Evolutionary conservation across 768 basidiomycete genomes (phyloP), one percentile per base, ranked within the genome.

Genomic region (Phallus indusiatus): DNA sequence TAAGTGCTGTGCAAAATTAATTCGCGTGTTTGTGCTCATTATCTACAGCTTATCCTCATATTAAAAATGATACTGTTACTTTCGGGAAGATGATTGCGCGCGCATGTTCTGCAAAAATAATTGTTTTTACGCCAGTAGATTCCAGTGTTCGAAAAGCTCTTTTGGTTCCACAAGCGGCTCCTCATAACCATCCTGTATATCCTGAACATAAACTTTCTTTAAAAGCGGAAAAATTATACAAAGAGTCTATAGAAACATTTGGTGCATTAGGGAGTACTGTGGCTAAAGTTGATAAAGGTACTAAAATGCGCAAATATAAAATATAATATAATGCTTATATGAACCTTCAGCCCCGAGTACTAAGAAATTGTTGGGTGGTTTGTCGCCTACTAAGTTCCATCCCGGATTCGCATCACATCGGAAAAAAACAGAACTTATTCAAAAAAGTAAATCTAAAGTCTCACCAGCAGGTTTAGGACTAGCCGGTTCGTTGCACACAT

Each of bases 271-370:
- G 12, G 18, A 22, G 12, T 6, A 54, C 53, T 6, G 53, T 54
- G 11, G 53, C 12, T 10, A 54, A 54, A 34, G 53, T 54, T n/a
- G 53, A 54, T 22, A 11, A 54, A 54, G 53, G 53, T 54, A n/a
- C n/a, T n/a, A n/a, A n/a, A n/a, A n/a, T n/a, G n/a, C n/a, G n/a
- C n/a, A n/a, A n/a, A n/a, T n/a, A n/a, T n/a, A n/a, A n/a, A n/a
- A n/a, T n/a, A n/a, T n/a, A n/a, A n/a, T n/a, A n/a, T n/a, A n/a
- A n/a, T n/a, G n/a, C n/a, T n/a, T n/a, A n/a, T n/a, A n/a, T n/a
- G n/a, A n/a, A n/a, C n/a, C n/a, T n/a, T n/a, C n/a, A n/a, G n/a
- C n/a, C n/a, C n/a, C n/a, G n/a, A n/a, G n/a, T n/a, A n/a, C n/a
- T n/a, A n/a, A n/a, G n/a, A n/a, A n/a, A n/a, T n/a, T n/a, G n/a